phyloP scores from a whole-genome alignment of 1,139 yeast species.

The Citeromyces hawaiiensis region DNA sequence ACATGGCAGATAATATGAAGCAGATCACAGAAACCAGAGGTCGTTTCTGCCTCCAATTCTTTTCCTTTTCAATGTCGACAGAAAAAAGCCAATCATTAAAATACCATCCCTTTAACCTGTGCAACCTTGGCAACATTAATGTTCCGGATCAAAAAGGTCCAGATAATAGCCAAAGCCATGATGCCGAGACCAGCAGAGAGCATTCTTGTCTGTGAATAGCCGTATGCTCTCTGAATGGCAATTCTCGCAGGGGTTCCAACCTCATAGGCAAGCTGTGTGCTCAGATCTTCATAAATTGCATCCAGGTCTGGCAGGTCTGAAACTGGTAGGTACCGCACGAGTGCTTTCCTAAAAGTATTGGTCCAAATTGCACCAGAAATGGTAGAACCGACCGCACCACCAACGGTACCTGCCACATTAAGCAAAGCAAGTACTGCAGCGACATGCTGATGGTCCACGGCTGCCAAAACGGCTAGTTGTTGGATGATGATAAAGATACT shows the following conservation, averaged over 20 bases:
- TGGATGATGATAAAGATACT: conserved; percentile 15
- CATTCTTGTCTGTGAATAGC: background rate
- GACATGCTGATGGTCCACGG: conserved; percentile 7
- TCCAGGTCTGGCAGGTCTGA: background rate
- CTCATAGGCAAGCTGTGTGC: background rate
- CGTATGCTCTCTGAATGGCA: conserved; percentile 1
- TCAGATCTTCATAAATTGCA: background rate
- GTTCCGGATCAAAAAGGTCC: background rate
- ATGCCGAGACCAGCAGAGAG: background rate
- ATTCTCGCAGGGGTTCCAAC: background rate
- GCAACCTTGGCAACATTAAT: background rate
- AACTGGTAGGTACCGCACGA: background rate
- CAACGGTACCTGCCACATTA: background rate
- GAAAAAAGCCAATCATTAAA: too few species aligned
- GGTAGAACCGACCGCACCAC: background rate
- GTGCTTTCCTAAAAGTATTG: background rate
- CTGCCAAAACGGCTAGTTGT: conserved; percentile 18
- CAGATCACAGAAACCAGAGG: too few species aligned
- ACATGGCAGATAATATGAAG: too few species aligned
- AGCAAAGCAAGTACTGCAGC: conserved; percentile 1
- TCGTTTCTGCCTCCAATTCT: too few species aligned
- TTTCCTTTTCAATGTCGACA: too few species aligned
- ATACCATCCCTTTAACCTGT: background rate
- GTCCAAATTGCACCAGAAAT: conserved; percentile 1
- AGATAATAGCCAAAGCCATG: background rate